phyloP scores from a whole-genome alignment of 129 eudicot species.

The Chrysanthemum lavandulifolium region DNA sequence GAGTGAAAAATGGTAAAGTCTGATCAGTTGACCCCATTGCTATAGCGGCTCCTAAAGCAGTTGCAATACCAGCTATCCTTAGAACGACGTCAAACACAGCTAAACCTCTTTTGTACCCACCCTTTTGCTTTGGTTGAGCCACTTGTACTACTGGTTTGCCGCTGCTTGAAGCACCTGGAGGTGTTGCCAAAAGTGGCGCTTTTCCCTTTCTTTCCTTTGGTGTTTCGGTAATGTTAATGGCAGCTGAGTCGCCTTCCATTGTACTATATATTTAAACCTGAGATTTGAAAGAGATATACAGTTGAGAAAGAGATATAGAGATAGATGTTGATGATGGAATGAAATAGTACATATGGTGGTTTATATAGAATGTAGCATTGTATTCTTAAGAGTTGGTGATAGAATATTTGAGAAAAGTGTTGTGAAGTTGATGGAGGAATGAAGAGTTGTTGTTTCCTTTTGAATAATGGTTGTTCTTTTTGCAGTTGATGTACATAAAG shows the following conservation, averaged over 20 bases:
- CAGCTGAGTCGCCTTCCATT: constrained; percentile 51
- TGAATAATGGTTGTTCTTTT: not conserved
- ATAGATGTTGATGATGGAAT: constrained; percentile 4
- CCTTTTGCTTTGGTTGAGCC: constrained; percentile 20
- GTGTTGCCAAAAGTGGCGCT: constrained; percentile 60
- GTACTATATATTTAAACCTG: not conserved
- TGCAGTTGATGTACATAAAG: no score
- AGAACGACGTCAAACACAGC: constrained; percentile 67
- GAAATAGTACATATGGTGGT: constrained; percentile 18
- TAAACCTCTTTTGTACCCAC: constrained; percentile 52
- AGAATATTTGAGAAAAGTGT: constrained; percentile 18
- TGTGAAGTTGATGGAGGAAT: constrained; percentile 47
- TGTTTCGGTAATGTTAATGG: constrained; percentile 38
- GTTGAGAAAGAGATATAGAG: not conserved
- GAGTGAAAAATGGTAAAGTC: constrained; percentile 93
- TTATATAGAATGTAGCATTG: constrained; percentile 20
- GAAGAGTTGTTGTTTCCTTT: constrained; percentile 42
- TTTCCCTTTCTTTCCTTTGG: constrained; percentile 71
- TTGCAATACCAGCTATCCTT: constrained; percentile 56
- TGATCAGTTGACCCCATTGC: constrained; percentile 78
- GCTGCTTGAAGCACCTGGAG: constrained; percentile 29
- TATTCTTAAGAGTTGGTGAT: constrained; percentile 22
- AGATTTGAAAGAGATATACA: not conserved
- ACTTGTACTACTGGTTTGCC: constrained; percentile 15
- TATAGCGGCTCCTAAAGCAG: constrained; percentile 63